A percentile compares a stretch with the other conserved stretches of the same genome.
phyloP scores from a whole-genome alignment of 2,329 filamentous ascomycete genomes.

The Colletotrichum tropicicola region DNA sequence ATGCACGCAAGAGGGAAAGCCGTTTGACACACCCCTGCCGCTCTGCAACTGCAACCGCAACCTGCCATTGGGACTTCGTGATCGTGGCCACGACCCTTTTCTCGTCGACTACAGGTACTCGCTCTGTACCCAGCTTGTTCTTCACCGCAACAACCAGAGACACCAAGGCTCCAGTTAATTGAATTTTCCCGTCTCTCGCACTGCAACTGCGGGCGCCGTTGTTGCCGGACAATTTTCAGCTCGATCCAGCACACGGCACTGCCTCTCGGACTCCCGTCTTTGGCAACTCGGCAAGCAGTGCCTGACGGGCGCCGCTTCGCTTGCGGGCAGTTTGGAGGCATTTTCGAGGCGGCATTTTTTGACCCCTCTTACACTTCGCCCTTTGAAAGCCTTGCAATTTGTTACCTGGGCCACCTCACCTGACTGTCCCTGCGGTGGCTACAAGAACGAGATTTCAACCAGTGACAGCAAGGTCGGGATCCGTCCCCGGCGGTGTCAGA shows the following conservation, averaged over 20 bases:
- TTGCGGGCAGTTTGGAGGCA: slow-evolving; percentile 9
- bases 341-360: slow-evolving; percentile 9
- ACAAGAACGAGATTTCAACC: no score
- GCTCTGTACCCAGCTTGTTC: not conserved
- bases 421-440: not conserved
- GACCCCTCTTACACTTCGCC: not conserved
- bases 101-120: slow-evolving; percentile 1
- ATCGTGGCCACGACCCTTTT: not conserved
- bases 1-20: slow-evolving; percentile 11
- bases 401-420: not conserved
- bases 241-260: not conserved
- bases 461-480: not conserved
- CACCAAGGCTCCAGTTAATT: slow-evolving; percentile 21
- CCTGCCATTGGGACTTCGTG: slow-evolving; percentile 12
- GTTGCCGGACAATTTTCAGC: not conserved
- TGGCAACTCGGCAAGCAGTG: slow-evolving; percentile 8
- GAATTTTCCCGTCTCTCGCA: slow-evolving; percentile 14
- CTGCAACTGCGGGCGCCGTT: slow-evolving; percentile 21
- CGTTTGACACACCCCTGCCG: slow-evolving; percentile 19
- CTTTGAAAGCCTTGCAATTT: not conserved
- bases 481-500: slow-evolving; percentile 1
- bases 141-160: slow-evolving; percentile 26
- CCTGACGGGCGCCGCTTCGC: slow-evolving; percentile 16
- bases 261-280: slow-evolving; percentile 19
- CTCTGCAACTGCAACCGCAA: slow-evolving; percentile 12